Conservation (phyloP, 345 rosid species). For the Populus alba region DNA sequence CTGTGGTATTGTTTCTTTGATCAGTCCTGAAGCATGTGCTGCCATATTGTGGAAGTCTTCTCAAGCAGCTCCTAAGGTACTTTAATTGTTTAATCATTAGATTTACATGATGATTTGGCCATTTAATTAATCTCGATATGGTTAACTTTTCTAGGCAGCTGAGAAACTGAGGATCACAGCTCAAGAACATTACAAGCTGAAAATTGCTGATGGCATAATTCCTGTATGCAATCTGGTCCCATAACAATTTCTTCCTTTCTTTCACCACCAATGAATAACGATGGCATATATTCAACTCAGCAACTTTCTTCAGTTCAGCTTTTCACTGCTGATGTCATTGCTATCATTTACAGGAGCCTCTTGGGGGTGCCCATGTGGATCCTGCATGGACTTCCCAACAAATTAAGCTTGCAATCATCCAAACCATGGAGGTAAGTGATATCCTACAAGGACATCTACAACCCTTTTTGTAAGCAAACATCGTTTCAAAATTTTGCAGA, state of each 20-base stretch:
- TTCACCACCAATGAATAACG: background rate
- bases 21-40: conserved; percentile 33
- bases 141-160: conserved; percentile 21
- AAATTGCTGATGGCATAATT: conserved; percentile 32
- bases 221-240: conserved; percentile 20
- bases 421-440: conserved; percentile 18
- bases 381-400: conserved; percentile 25
- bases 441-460: too few species aligned
- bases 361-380: conserved; percentile 25
- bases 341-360: conserved; percentile 13
- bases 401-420: conserved; percentile 17
- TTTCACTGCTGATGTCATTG: background rate
- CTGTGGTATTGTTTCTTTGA: conserved; percentile 14
- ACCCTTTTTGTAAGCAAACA: too few species aligned
- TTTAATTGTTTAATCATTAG: background rate
- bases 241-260: background rate
- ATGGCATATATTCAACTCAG: background rate
- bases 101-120: background rate
- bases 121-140: background rate
- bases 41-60: conserved; percentile 35
- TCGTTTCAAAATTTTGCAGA: background rate
- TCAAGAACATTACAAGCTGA: conserved; percentile 31
- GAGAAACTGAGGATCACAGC: conserved; percentile 34
- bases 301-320: background rate
- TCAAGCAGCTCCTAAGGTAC: conserved; percentile 32